Evolutionary conservation across 495 filamentous ascomycete species (phyloP).

Genomic region (Neurospora cerealis): DNA sequence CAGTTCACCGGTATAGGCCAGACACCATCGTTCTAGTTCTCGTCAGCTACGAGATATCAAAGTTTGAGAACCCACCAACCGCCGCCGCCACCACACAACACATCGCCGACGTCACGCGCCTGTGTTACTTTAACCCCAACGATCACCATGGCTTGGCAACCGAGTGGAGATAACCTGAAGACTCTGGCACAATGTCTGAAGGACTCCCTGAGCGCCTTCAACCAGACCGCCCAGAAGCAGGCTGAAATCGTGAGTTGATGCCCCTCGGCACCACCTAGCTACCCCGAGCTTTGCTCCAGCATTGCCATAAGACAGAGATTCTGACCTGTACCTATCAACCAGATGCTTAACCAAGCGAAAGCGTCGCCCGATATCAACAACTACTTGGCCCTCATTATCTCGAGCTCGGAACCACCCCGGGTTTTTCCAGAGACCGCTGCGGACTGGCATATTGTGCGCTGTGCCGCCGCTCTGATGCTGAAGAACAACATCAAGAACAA

Average conservation of each 20-base stretch:
- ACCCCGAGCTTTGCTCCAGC: constrained; percentile 1
- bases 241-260: constrained; percentile 52
- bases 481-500: constrained; percentile 79
- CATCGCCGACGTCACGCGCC: not conserved
- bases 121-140: not conserved
- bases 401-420: constrained; percentile 51
- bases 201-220: constrained; percentile 80
- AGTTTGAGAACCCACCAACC: not conserved
- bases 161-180: constrained; percentile 71
- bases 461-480: constrained; percentile 82
- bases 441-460: constrained; percentile 66
- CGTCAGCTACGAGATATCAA: not conserved
- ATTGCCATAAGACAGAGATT: not conserved
- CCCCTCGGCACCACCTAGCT: not conserved
- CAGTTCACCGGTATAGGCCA: not conserved
- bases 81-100: constrained; percentile 1
- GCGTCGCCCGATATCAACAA: constrained; percentile 90
- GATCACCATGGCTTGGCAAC: constrained; percentile 80
- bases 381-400: constrained; percentile 87
- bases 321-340: constrained; percentile 16
- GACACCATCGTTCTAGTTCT: not conserved
- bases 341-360: constrained; percentile 95
- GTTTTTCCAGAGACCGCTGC: constrained; percentile 43
- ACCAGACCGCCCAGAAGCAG: constrained; percentile 69
- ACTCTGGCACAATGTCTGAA: constrained; percentile 82